phyloP scores from a whole-genome alignment of 768 basidiomycete species.

The Scleroderma bovista region DNA sequence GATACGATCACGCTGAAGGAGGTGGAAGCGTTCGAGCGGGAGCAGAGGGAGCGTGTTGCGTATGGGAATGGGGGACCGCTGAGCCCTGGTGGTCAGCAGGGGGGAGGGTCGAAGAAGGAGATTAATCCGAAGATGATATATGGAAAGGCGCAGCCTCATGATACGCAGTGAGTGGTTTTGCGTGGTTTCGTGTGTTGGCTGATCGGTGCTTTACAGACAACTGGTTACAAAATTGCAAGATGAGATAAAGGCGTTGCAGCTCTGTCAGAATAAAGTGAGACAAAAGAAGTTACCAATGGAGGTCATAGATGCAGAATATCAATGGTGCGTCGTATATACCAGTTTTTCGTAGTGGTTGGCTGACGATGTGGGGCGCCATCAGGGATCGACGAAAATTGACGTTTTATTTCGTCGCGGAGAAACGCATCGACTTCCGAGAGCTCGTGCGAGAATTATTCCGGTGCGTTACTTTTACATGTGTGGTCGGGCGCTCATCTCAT shows the following conservation, averaged over 20 bases:
- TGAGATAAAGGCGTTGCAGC: constrained; percentile 84
- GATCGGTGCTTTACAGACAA: constrained; percentile 39
- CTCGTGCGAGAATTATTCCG: constrained; percentile 92
- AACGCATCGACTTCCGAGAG: constrained; percentile 94
- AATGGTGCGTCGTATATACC: constrained; percentile 58
- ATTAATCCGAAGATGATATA: constrained; percentile 97
- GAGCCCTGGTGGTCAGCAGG: constrained; percentile 42
- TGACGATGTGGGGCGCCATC: constrained; percentile 3
- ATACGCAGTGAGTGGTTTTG: constrained; percentile 65
- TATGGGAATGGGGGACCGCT: constrained; percentile 39
- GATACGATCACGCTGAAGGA: constrained; percentile 86
- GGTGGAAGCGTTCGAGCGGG: constrained; percentile 85
- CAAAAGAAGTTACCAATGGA: constrained; percentile 98
- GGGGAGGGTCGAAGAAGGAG: constrained; percentile 72
- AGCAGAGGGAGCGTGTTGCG: constrained; percentile 57
- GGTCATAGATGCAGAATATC: constrained; percentile 97
- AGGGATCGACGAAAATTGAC: constrained; percentile 98
- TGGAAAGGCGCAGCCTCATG: constrained; percentile 75
- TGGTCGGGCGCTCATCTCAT: constrained; percentile 2
- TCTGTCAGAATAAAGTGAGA: constrained; percentile 88
- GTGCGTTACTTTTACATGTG: constrained; percentile 29
- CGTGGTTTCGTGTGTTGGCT: constrained; percentile 8
- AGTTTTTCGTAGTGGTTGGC: neutral
- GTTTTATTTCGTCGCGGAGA: constrained; percentile 96
- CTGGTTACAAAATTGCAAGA: constrained; percentile 82